Conservation (phyloP, 2,329 filamentous ascomycete species). For the Botrytis sinoallii region DNA sequence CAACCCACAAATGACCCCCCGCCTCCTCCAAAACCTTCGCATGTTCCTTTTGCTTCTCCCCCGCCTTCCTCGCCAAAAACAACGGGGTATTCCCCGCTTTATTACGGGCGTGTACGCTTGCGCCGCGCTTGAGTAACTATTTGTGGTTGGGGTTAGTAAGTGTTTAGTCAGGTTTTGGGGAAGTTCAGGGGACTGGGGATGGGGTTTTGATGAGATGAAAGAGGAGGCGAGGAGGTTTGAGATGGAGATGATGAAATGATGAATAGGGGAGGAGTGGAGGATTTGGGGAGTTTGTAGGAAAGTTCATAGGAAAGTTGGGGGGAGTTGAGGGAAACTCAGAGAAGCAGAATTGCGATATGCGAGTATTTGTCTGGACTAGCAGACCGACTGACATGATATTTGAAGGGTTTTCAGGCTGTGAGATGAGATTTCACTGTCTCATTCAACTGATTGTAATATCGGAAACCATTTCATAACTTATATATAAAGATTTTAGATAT, state of each 20-base stretch:
- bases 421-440: neutral
- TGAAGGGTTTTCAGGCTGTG: neutral
- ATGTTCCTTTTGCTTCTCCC: constrained; percentile 46
- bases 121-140: constrained; percentile 51
- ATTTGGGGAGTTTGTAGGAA: accelerated
- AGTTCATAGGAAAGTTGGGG: neutral
- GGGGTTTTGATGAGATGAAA: neutral
- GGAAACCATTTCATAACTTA: neutral
- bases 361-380: neutral
- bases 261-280: accelerated
- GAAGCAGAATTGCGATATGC: accelerated
- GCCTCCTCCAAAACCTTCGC: constrained; percentile 55
- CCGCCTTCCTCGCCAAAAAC: constrained; percentile 59
- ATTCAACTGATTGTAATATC: neutral
- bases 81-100: constrained; percentile 63
- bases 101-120: constrained; percentile 66
- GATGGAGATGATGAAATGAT: too few species aligned
- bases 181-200: accelerated
- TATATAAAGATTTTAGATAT: neutral
- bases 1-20: constrained; percentile 58
- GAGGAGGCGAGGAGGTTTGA: neutral
- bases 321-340: neutral
- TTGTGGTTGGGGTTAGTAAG: neutral
- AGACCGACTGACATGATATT: neutral
- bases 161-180: neutral